phyloP scores from a whole-genome alignment of 2,329 filamentous ascomycete genomes.

The Ophiosphaerella herpotricha region DNA sequence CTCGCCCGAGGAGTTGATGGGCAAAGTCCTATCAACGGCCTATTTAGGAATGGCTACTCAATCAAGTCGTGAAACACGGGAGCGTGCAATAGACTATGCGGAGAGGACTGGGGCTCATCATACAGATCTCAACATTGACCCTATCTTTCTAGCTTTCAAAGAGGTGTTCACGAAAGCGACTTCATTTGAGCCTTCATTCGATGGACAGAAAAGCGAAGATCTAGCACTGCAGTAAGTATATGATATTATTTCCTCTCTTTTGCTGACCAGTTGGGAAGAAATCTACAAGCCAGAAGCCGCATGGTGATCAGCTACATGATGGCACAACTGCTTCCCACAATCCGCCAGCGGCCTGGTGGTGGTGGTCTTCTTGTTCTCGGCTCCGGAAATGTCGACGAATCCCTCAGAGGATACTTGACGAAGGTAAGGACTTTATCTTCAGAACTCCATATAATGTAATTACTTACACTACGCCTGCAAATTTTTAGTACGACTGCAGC shows the following conservation, averaged over 20 bases:
- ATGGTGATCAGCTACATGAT: conserved; percentile 71
- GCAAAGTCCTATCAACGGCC: background rate
- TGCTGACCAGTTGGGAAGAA: conserved; percentile 30
- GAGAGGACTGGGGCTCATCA: conserved; percentile 72
- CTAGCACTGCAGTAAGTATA: conserved; percentile 59
- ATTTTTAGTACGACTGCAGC: conserved; percentile 60
- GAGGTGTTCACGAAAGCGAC: conserved; percentile 63
- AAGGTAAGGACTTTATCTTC: conserved; percentile 46
- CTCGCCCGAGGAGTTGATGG: background rate
- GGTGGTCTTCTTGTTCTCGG: conserved; percentile 68
- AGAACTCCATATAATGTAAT: background rate
- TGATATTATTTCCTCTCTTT: too few relatives aligned
- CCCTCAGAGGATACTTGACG: conserved; percentile 64
- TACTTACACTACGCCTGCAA: background rate
- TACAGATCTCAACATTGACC: conserved; percentile 69
- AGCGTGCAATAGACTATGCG: conserved; percentile 65
- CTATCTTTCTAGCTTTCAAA: conserved; percentile 64
- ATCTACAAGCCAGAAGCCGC: conserved; percentile 66
- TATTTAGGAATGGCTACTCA: conserved; percentile 73
- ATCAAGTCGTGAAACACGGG: conserved; percentile 49
- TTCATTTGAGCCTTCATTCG: conserved; percentile 65
- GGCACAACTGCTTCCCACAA: conserved; percentile 65
- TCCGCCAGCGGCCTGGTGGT: conserved; percentile 61
- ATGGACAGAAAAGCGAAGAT: conserved; percentile 66
- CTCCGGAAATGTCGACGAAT: conserved; percentile 57